These are phyloP conservation scores for Lactifluus subvellereus DNA, from an alignment of 768 basidiomycete genomes.

Conservation along the genomic window DNA sequence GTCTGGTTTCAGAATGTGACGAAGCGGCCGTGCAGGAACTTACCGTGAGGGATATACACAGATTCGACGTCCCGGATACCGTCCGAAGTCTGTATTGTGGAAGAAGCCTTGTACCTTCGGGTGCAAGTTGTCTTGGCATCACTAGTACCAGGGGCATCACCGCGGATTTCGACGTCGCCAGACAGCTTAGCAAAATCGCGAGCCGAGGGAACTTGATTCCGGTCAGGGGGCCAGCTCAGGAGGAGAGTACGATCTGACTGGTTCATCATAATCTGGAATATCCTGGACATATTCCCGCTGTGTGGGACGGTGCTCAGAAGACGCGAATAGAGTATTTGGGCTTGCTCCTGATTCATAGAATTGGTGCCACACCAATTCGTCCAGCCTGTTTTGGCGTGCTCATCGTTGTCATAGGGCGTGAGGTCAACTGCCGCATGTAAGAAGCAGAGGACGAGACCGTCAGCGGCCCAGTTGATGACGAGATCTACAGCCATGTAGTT, in stretches of 20 bases:
- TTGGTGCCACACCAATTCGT: slow-evolving; percentile 88
- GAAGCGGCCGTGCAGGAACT: slow-evolving; percentile 29
- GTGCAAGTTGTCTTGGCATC: slow-evolving; percentile 85
- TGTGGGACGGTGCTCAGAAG: slow-evolving; percentile 52
- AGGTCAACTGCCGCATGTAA: slow-evolving; percentile 79
- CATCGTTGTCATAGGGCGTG: slow-evolving; percentile 66
- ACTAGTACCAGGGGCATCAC: slow-evolving; percentile 43
- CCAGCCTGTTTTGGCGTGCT: slow-evolving; percentile 67
- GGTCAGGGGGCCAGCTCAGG: slow-evolving; percentile 74
- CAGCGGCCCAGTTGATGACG: slow-evolving; percentile 85
- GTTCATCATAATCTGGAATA: slow-evolving; percentile 77
- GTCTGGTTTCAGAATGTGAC: slow-evolving; percentile 16
- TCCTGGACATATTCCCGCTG: slow-evolving; percentile 47
- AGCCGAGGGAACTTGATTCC: slow-evolving; percentile 33
- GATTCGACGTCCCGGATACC: slow-evolving; percentile 68
- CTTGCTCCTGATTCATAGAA: slow-evolving; percentile 49
- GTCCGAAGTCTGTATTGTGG: slow-evolving; percentile 47
- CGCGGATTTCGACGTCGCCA: slow-evolving; percentile 59
- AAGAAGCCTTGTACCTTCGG: slow-evolving; percentile 71
- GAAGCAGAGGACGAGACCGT: slow-evolving; percentile 83
- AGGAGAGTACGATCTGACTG: slow-evolving; percentile 50
- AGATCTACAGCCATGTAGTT: slow-evolving; percentile 85
- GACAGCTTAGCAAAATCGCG: slow-evolving; percentile 53
- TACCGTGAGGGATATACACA: slow-evolving; percentile 88
- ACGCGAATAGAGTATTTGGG: slow-evolving; percentile 52